Evolutionary conservation across 768 basidiomycete genomes (phyloP).

Genomic region (Phlebiopsis flavidoalba): DNA sequence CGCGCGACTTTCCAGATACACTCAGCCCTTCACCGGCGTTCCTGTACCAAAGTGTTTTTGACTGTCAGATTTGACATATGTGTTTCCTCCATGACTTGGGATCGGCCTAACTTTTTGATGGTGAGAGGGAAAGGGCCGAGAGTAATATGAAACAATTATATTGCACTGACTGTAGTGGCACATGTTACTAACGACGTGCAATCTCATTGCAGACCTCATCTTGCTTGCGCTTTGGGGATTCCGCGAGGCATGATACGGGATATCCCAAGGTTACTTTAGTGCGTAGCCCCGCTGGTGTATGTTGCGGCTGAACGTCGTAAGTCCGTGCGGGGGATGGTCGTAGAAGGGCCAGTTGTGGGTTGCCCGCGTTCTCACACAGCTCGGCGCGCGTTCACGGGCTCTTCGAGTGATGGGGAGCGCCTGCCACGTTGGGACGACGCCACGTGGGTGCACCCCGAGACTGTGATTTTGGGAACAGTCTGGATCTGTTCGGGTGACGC

Average conservation of each 20-base stretch:
- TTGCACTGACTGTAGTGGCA: slow-evolving; percentile 60
- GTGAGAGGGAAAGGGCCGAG: background rate
- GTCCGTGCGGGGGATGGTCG: background rate
- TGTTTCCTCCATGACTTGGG: slow-evolving; percentile 74
- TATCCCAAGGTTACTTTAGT: background rate
- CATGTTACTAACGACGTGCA: slow-evolving; percentile 77
- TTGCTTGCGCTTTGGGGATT: slow-evolving; percentile 70
- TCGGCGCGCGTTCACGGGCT: background rate
- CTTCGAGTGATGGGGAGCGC: background rate
- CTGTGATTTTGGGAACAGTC: background rate
- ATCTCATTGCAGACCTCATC: slow-evolving; percentile 81
- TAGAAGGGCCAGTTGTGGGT: background rate
- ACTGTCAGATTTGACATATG: slow-evolving; percentile 72
- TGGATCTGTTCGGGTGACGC: background rate
- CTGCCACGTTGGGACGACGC: background rate
- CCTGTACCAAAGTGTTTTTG: slow-evolving; percentile 72
- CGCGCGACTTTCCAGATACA: slow-evolving; percentile 40
- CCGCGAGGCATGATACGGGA: slow-evolving; percentile 63
- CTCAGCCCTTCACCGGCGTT: slow-evolving; percentile 45
- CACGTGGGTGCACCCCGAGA: background rate
- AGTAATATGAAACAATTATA: background rate
- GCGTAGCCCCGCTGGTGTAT: background rate
- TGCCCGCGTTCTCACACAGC: background rate
- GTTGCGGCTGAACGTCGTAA: background rate
- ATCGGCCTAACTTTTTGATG: slow-evolving; percentile 46